Conservation (phyloP, 2,329 filamentous ascomycete species). For the Cercospora brassicicola region DNA sequence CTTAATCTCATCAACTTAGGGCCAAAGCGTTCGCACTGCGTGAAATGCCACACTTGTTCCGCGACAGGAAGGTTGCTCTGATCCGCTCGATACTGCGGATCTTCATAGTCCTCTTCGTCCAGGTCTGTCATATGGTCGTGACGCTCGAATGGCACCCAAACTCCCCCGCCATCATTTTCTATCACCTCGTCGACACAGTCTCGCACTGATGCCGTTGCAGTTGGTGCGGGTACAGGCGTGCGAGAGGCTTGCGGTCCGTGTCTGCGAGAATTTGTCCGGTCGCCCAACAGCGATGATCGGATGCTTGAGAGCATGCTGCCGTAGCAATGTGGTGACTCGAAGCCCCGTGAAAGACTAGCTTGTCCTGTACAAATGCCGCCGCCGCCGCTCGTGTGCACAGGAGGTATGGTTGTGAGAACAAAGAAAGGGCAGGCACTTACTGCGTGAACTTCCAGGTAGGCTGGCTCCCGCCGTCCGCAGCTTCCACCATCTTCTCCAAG, state of each 20-base stretch:
- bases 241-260: not conserved
- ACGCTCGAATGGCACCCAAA: not conserved
- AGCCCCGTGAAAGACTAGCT: not conserved
- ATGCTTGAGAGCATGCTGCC: slow-evolving; percentile 31
- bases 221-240: slow-evolving; percentile 9
- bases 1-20: not conserved
- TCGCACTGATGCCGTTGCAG: not conserved
- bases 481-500: slow-evolving; percentile 81
- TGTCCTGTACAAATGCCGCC: not conserved
- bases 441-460: slow-evolving; percentile 99
- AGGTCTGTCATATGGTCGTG: not conserved
- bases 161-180: not conserved
- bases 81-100: slow-evolving; percentile 16
- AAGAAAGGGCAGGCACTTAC: slow-evolving; percentile 57
- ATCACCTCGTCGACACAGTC: slow-evolving; percentile 6
- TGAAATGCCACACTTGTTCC: slow-evolving; percentile 24
- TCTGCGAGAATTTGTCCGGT: slow-evolving; percentile 29
- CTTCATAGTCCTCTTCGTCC: slow-evolving; percentile 15
- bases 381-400: not conserved
- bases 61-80: slow-evolving; percentile 10
- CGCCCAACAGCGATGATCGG: slow-evolving; percentile 20
- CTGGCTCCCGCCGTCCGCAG: slow-evolving; percentile 72
- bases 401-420: not conserved
- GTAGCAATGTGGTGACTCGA: slow-evolving; percentile 20
- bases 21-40: slow-evolving; percentile 22